phyloP scores from a whole-genome alignment of 441 rosid species.

The Manihot esculenta region DNA sequence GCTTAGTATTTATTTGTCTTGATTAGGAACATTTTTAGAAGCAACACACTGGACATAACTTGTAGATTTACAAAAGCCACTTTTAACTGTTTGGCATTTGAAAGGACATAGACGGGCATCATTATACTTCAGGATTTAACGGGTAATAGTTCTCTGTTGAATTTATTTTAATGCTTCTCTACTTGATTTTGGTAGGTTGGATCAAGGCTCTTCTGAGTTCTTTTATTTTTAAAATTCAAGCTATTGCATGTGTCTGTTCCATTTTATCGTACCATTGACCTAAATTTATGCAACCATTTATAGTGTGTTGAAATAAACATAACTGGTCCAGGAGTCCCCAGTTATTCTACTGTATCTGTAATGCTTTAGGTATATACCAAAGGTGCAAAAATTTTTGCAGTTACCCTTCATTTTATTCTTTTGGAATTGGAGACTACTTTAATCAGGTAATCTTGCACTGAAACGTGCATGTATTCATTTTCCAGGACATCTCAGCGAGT shows the following conservation, averaged over 20 bases:
- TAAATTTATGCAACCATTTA: neutral
- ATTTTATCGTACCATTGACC: neutral
- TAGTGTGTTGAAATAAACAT: neutral
- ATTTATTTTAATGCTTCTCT: neutral
- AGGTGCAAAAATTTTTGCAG: neutral
- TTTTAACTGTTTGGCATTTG: too few relatives aligned
- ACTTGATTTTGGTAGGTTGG: neutral
- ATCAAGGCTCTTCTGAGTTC: constrained; percentile 4
- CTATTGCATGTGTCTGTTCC: neutral
- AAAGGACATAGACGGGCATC: neutral
- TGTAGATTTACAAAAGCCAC: neutral
- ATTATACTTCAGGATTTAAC: neutral
- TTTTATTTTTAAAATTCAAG: neutral
- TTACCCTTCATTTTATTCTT: neutral
- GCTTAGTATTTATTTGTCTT: neutral
- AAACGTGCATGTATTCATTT: constrained; percentile 14
- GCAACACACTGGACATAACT: neutral
- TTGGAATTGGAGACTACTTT: constrained; percentile 15
- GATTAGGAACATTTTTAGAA: neutral
- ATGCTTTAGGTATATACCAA: too few relatives aligned
- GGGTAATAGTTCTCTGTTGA: neutral
- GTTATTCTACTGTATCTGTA: neutral
- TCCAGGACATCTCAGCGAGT: constrained; percentile 82
- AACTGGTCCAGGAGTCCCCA: neutral
- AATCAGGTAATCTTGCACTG: constrained; percentile 13